A percentile compares a stretch with the other conserved stretches of the same genome.
Conservation (phyloP, 2,329 filamentous ascomycete genomes). For the Fusarium globosum region DNA sequence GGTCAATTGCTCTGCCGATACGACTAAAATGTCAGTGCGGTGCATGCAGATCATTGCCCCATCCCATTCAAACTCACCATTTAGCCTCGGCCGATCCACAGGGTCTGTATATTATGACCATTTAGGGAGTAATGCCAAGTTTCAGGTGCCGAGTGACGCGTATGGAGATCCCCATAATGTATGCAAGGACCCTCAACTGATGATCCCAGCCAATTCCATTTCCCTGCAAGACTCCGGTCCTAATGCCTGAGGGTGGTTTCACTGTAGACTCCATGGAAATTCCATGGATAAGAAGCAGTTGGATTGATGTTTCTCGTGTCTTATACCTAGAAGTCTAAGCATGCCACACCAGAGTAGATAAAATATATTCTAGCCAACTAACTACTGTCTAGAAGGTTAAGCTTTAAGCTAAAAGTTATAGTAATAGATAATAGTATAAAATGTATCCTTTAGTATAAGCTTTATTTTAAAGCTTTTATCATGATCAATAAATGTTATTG, state of each 20-base stretch:
- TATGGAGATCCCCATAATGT: background rate
- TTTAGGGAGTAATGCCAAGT: too few species aligned
- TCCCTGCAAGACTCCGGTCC: accelerated
- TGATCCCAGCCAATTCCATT: accelerated
- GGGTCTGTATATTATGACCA: too few species aligned
- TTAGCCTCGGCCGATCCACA: background rate
- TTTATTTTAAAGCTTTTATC: too few species aligned
- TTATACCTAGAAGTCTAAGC: accelerated
- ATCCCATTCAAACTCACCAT: accelerated
- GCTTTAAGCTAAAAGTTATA: too few species aligned
- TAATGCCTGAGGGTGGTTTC: accelerated
- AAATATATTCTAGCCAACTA: too few species aligned
- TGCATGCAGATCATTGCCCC: background rate
- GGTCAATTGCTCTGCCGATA: accelerated
- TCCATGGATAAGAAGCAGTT: accelerated
- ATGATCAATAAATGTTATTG: too few species aligned
- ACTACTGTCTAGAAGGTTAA: too few species aligned
- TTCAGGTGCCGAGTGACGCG: accelerated
- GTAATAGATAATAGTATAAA: too few species aligned
- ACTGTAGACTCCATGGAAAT: accelerated
- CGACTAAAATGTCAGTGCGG: background rate
- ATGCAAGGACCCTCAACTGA: background rate
- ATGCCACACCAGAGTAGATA: background rate
- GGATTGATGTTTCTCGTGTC: accelerated
- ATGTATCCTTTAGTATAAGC: too few species aligned